Percentiles rank a stretch among this genome's conserved stretches.
These are phyloP conservation scores for Cryomyces antarcticus DNA, from an alignment of 495 filamentous ascomycete species.

Conservation along the genomic window DNA sequence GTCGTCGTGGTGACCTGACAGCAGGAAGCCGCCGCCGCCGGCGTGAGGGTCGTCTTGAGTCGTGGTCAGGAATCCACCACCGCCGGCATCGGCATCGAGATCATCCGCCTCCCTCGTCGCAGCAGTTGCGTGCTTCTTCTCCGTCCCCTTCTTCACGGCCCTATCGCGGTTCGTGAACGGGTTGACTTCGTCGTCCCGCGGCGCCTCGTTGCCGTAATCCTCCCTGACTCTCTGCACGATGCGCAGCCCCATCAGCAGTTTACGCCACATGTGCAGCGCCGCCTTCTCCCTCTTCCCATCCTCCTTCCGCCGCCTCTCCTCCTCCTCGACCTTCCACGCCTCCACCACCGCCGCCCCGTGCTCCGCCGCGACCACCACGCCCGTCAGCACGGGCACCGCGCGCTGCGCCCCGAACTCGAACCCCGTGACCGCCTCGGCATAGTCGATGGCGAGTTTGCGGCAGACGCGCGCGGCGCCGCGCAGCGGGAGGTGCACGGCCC, in stretches of 20 bases:
- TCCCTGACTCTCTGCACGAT: slow-evolving; percentile 59
- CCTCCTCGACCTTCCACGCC: slow-evolving; percentile 54
- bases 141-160: neutral
- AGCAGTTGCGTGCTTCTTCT: neutral
- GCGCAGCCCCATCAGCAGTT: slow-evolving; percentile 64
- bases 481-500: slow-evolving; percentile 63
- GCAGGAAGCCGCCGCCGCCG: neutral
- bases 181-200: slow-evolving; percentile 19
- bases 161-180: slow-evolving; percentile 19
- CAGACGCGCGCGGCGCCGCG: slow-evolving; percentile 60
- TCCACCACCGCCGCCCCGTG: slow-evolving; percentile 55
- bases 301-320: slow-evolving; percentile 48
- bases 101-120: slow-evolving; percentile 4
- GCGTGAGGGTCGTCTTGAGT: slow-evolving; percentile 1
- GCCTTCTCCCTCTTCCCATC: slow-evolving; percentile 60
- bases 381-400: slow-evolving; percentile 79
- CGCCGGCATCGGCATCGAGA: neutral
- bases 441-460: slow-evolving; percentile 67
- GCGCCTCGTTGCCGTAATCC: slow-evolving; percentile 37
- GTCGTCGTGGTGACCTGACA: neutral
- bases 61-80: slow-evolving; percentile 6
- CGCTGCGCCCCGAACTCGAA: slow-evolving; percentile 92
- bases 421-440: slow-evolving; percentile 83
- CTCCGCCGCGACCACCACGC: slow-evolving; percentile 72
- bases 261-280: slow-evolving; percentile 63